Base-by-base conservation (phyloP, 2,329 filamentous ascomycete genomes). In the Fusarium protoensiforme region DNA sequence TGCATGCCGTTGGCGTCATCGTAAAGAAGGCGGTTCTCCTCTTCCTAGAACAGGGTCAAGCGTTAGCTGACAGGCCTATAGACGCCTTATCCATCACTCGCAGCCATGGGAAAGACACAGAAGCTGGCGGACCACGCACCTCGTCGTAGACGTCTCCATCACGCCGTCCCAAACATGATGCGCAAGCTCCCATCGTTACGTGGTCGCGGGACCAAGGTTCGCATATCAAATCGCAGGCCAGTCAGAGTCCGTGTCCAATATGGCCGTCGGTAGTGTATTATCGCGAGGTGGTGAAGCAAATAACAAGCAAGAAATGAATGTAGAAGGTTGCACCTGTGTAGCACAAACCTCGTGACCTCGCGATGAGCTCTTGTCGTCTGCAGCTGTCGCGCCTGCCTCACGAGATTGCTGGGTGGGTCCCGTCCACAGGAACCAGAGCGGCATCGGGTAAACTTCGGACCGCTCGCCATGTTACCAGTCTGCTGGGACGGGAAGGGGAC, bases 1-100 rank as follows among this genome's bases (percentile, higher is more conserved):
- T 90, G 87, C 75, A 88, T 83, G 65, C 84, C 85, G 75, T 88
- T 88, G 38, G 87, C 84, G 65, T 92, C 90, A 72, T 91, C 90
- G 78, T 90, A 90, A 29, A 92, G 84, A 22, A 90, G 84, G 39
- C 89, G 85, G 18, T 86, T 87, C 71, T 90, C 88, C 61, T 90
- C 89, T 71, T 88, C 86, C 88, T 90, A 5, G 72, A 13, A 13
- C 13, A n/a, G 38, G 36, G 20, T n/a, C 27, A 27, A 33, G 54
- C 18, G 61, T 71, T 58, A 72, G 75, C 61, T 48, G 31, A 24
- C 39, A n/a, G 35, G 22, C 29, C 18, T 39, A 11, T 22, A 29
- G 13, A 35, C 41, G 41, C 8, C 38, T 18, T 20, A 8, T 43
- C 20, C 39, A 24, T 39, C 24, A 16, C 8, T 7, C 24, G 13